A percentile compares a stretch with the other conserved stretches of the same genome.
phyloP scores from a whole-genome alignment of 306 rosid species.

The Vicia sativa region DNA sequence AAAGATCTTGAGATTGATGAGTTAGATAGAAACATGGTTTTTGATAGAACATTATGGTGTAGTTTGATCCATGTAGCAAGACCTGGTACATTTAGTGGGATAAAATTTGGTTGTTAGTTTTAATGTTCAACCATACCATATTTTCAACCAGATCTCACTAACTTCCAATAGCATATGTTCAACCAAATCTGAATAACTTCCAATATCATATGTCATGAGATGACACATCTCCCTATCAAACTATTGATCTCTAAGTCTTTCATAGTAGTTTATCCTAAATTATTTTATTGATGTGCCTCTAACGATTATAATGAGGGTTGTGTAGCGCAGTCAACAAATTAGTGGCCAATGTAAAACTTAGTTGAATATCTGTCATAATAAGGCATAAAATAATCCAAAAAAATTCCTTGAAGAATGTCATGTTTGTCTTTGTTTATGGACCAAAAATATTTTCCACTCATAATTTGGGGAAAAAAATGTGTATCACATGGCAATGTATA shows the following conservation, averaged over 20 bases:
- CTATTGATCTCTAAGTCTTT: neutral
- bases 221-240: neutral
- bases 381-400: neutral
- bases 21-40: too few relatives aligned
- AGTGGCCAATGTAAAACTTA: neutral
- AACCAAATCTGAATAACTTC: neutral
- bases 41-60: too few relatives aligned
- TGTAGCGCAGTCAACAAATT: neutral
- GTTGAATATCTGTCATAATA: neutral
- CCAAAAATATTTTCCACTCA: neutral
- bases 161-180: neutral
- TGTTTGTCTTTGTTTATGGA: neutral
- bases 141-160: neutral
- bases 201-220: neutral
- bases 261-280: neutral
- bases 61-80: too few relatives aligned
- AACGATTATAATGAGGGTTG: neutral
- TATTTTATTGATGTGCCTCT: neutral
- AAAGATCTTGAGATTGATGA: too few relatives aligned
- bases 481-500: conserved; percentile 12
- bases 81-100: too few relatives aligned
- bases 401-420: neutral
- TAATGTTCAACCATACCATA: neutral
- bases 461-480: neutral
- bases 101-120: too few relatives aligned